A percentile compares a stretch with the other conserved stretches of the same genome.
These are phyloP conservation scores for Talaromyces rugulosus DNA, from an alignment of 2,329 filamentous ascomycete species.

Conservation along the genomic window DNA sequence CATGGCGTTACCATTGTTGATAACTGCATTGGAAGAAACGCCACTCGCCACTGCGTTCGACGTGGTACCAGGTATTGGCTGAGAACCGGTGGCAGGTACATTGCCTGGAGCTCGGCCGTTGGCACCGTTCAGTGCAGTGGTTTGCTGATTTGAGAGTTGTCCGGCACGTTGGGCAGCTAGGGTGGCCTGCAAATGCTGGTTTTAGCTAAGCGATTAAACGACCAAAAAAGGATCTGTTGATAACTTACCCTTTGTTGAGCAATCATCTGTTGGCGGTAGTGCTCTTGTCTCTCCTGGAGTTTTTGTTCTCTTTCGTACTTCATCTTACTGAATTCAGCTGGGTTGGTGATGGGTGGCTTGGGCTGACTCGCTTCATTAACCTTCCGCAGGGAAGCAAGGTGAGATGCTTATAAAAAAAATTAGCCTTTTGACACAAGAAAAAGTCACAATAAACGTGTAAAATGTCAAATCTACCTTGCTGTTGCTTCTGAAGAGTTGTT, in stretches of 20 bases:
- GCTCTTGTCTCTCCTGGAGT: constrained; percentile 52
- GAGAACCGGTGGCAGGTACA: constrained; percentile 31
- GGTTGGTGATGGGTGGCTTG: constrained; percentile 63
- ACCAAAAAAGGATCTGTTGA: background rate
- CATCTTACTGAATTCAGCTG: constrained; percentile 83
- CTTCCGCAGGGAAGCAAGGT: constrained; percentile 77
- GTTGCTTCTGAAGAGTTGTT: constrained; percentile 77
- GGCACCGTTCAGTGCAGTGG: constrained; percentile 27
- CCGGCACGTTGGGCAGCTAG: constrained; percentile 41
- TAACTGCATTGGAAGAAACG: constrained; percentile 33
- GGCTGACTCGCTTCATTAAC: constrained; percentile 64
- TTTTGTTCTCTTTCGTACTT: constrained; percentile 82
- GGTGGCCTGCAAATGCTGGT: constrained; percentile 27
- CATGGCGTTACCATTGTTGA: constrained; percentile 36
- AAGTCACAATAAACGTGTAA: background rate
- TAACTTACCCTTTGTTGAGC: constrained; percentile 48
- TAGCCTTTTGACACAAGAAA: constrained; percentile 12
- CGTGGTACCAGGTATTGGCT: constrained; percentile 34
- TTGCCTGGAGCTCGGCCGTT: constrained; percentile 37
- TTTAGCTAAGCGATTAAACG: background rate
- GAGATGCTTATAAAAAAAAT: constrained; percentile 48
- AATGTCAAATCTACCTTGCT: constrained; percentile 55
- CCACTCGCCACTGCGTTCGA: constrained; percentile 46
- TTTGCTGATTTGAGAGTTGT: constrained; percentile 39
- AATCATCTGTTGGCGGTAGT: constrained; percentile 61